Percentiles rank a stretch among this genome's conserved stretches.
Evolutionary conservation across 352 stramenopile species (phyloP).

Genomic region (Plasmopara viticola): DNA sequence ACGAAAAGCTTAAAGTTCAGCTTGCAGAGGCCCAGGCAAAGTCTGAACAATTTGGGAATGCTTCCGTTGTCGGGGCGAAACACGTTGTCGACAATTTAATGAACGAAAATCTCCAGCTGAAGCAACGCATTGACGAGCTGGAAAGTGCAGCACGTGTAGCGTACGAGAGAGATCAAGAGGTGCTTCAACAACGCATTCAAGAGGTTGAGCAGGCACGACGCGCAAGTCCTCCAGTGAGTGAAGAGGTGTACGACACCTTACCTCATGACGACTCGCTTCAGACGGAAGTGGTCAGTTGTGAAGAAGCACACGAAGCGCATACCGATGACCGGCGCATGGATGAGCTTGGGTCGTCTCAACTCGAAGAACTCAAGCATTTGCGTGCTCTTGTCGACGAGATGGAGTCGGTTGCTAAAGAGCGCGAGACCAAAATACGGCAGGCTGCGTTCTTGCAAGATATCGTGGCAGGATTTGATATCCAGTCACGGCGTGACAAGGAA

Average conservation of each 20-base stretch:
- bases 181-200: slow-evolving; percentile 22
- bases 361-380: slow-evolving; percentile 30
- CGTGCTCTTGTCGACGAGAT: slow-evolving; percentile 32
- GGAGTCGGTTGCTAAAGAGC: slow-evolving; percentile 25
- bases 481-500: slow-evolving; percentile 23
- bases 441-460: slow-evolving; percentile 24
- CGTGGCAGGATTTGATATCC: slow-evolving; percentile 19
- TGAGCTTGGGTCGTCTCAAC: slow-evolving; percentile 22
- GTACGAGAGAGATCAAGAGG: slow-evolving; percentile 28
- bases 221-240: slow-evolving; percentile 8
- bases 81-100: slow-evolving; percentile 8
- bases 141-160: slow-evolving; percentile 21
- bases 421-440: slow-evolving; percentile 19
- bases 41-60: neutral
- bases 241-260: neutral
- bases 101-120: slow-evolving; percentile 15
- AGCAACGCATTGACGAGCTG: slow-evolving; percentile 19
- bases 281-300: neutral
- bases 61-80: slow-evolving; percentile 5
- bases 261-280: neutral
- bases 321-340: slow-evolving; percentile 17
- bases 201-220: slow-evolving; percentile 26
- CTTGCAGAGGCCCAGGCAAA: slow-evolving; percentile 14
- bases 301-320: slow-evolving; percentile 16
- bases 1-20: slow-evolving; percentile 29